Conservation (phyloP, 345 rosid species). For the Firmiana major region DNA sequence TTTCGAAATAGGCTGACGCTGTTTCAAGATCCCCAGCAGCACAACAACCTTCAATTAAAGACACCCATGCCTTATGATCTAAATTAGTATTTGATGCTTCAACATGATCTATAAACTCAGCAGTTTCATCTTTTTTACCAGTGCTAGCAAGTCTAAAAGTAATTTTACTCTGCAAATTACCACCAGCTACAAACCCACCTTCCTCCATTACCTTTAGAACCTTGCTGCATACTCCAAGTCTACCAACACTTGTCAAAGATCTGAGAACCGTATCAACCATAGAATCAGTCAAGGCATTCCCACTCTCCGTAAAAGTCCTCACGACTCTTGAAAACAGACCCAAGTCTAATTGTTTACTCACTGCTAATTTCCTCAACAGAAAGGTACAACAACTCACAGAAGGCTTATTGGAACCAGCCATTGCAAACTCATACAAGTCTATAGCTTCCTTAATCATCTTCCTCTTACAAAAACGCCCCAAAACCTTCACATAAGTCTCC, state of each 20-base stretch:
- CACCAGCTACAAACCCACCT: slow-evolving; percentile 42
- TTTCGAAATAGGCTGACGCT: slow-evolving; percentile 54
- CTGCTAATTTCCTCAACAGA: slow-evolving; percentile 66
- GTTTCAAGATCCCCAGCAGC: slow-evolving; percentile 57
- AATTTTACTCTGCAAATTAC: slow-evolving; percentile 50
- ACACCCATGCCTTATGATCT: slow-evolving; percentile 56
- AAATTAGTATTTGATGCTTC: slow-evolving; percentile 47
- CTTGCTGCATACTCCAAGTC: slow-evolving; percentile 48
- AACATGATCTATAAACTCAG: slow-evolving; percentile 44
- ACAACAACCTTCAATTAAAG: slow-evolving; percentile 74
- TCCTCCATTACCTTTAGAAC: slow-evolving; percentile 67
- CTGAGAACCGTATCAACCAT: slow-evolving; percentile 60
- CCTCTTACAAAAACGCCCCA: slow-evolving; percentile 51
- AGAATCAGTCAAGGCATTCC: slow-evolving; percentile 55
- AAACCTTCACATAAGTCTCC: slow-evolving; percentile 55
- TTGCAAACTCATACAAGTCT: slow-evolving; percentile 65
- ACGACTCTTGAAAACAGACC: slow-evolving; percentile 64
- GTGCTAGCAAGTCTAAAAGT: slow-evolving; percentile 51
- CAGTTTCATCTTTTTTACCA: slow-evolving; percentile 49
- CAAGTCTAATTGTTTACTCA: slow-evolving; percentile 55
- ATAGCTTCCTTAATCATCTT: slow-evolving; percentile 75
- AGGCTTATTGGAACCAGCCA: slow-evolving; percentile 62
- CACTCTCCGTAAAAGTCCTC: slow-evolving; percentile 43
- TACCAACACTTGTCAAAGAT: slow-evolving; percentile 62
- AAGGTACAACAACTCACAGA: slow-evolving; percentile 41